Percentiles rank a stretch among this genome's conserved stretches.
phyloP scores from a whole-genome alignment of 208 protist genomes.

The Borovskyia barvae region DNA sequence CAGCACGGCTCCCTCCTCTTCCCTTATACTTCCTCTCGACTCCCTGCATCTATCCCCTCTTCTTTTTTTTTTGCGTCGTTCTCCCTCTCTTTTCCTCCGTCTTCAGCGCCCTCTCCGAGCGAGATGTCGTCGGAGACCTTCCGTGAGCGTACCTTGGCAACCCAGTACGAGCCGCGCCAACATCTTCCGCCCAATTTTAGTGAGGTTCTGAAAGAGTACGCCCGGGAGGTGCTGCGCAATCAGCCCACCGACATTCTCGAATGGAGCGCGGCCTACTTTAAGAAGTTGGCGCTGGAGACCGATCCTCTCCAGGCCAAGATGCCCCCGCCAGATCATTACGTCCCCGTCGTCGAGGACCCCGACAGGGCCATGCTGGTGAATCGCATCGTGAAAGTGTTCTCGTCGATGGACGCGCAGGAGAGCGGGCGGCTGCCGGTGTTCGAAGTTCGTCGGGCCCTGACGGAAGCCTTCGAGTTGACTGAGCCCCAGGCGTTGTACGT shows the following conservation, averaged over 20 bases:
- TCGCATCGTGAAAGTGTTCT: slow-evolving; percentile 58
- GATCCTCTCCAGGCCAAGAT: slow-evolving; percentile 52
- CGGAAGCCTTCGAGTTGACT: slow-evolving; percentile 58
- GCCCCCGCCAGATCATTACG: slow-evolving; percentile 36
- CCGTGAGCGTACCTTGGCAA: slow-evolving; percentile 80
- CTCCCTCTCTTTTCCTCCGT: neutral
- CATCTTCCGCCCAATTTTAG: slow-evolving; percentile 86
- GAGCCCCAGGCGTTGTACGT: slow-evolving; percentile 80
- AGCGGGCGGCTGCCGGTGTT: slow-evolving; percentile 46
- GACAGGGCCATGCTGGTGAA: slow-evolving; percentile 35
- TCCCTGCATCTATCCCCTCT: too few species aligned
- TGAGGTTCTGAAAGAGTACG: slow-evolving; percentile 90
- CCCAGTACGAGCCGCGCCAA: slow-evolving; percentile 87
- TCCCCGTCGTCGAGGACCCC: slow-evolving; percentile 36
- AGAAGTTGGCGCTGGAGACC: slow-evolving; percentile 73
- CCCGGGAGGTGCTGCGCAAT: slow-evolving; percentile 89
- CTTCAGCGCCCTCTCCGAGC: neutral
- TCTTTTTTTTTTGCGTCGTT: slow-evolving; percentile 10
- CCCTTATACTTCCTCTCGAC: too few species aligned
- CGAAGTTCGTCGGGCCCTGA: slow-evolving; percentile 47
- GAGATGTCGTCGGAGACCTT: slow-evolving; percentile 53
- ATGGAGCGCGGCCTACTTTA: slow-evolving; percentile 93
- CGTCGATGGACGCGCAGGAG: slow-evolving; percentile 35
- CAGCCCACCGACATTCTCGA: slow-evolving; percentile 91
- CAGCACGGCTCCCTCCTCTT: too few species aligned